Evolutionary conservation across 192 early-diverging fungal species (phyloP).

Genomic region (Thoreauomyces humboldtii): DNA sequence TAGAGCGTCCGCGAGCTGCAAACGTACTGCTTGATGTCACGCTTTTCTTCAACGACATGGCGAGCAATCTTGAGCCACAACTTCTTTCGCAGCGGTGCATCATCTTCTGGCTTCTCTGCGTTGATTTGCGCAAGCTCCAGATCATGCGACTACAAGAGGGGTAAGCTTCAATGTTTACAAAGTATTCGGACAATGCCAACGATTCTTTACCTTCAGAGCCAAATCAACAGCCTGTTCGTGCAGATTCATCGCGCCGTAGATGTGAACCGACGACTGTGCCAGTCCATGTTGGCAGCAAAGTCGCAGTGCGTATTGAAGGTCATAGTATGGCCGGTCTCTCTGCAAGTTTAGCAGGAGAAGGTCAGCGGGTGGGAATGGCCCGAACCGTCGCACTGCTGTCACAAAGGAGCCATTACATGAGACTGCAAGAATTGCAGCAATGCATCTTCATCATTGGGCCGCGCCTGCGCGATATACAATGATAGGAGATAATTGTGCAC

Average conservation of each 20-base stretch:
- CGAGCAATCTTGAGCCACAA: conserved; percentile 94
- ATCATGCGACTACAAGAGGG: conserved; percentile 63
- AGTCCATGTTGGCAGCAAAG: conserved; percentile 81
- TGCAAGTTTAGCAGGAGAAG: neutral
- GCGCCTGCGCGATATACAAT: conserved; percentile 67
- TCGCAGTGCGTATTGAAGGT: conserved; percentile 87
- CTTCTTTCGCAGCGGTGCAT: conserved; percentile 74
- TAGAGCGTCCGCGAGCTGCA: neutral
- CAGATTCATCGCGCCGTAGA: conserved; percentile 84
- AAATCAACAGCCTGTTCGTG: conserved; percentile 92
- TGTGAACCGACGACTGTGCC: conserved; percentile 82
- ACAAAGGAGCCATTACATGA: conserved; percentile 48
- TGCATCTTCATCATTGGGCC: conserved; percentile 51
- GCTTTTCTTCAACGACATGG: conserved; percentile 80
- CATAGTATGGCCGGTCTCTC: conserved; percentile 75
- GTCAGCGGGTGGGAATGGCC: neutral
- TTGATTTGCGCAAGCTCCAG: conserved; percentile 88
- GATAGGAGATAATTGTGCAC: conserved; percentile 93
- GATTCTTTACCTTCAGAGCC: conserved; percentile 66
- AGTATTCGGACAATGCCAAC: neutral
- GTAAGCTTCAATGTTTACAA: neutral
- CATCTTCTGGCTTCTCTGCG: conserved; percentile 89
- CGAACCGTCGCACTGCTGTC: too few relatives aligned
- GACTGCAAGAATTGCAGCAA: conserved; percentile 75
- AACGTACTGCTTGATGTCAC: conserved; percentile 75